Evolutionary conservation across 208 protist species (phyloP).

Genomic region (Acanthamoeba castellanii): DNA sequence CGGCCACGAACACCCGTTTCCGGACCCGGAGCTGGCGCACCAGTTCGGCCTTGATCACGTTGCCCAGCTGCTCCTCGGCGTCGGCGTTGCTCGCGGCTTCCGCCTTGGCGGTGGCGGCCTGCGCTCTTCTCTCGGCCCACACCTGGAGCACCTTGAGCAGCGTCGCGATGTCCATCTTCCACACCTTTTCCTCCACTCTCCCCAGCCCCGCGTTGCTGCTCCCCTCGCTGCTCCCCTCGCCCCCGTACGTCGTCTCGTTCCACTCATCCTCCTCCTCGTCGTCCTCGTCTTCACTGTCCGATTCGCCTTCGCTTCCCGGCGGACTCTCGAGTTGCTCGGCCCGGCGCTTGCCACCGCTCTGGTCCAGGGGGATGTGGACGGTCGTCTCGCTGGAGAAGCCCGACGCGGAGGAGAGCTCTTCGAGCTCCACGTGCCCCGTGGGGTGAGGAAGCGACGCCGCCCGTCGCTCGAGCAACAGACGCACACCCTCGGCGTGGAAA

Average conservation of each 20-base stretch:
- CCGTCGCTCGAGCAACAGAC: neutral
- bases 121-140: neutral
- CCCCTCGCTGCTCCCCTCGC: neutral
- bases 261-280: neutral
- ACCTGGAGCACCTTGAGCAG: constrained; percentile 1
- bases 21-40: neutral
- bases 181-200: neutral
- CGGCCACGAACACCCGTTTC: neutral
- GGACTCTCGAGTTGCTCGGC: neutral
- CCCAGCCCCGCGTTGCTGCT: neutral
- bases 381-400: neutral
- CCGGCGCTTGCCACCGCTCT: neutral
- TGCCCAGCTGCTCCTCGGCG: neutral
- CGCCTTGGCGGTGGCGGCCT: neutral
- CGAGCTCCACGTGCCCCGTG: neutral
- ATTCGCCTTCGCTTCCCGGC: neutral
- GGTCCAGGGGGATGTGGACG: neutral
- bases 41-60: neutral
- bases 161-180: constrained; percentile 1
- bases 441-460: neutral
- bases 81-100: neutral
- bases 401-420: neutral
- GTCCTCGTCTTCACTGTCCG: neutral
- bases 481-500: neutral
- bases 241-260: neutral